A percentile compares a stretch with the other conserved stretches of the same genome.
These are phyloP conservation scores for Backusella westeae DNA, from an alignment of 192 early-diverging fungal genomes.

Conservation along the genomic window DNA sequence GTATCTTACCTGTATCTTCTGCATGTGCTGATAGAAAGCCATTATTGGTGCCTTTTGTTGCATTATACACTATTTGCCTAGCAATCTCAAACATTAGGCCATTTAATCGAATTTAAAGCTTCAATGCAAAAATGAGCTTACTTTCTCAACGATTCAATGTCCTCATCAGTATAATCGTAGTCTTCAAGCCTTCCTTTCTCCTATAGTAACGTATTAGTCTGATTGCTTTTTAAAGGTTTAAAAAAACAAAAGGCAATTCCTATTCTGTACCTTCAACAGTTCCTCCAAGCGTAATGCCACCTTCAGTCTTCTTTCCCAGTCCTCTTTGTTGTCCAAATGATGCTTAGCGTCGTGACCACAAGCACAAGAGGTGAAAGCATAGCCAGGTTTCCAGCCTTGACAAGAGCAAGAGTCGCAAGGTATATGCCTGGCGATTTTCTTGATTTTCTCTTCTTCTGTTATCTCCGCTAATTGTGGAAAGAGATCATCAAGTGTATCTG, in stretches of 20 bases:
- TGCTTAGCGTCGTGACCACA: conserved; percentile 46
- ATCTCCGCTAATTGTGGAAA: conserved; percentile 14
- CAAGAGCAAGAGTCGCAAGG: conserved; percentile 48
- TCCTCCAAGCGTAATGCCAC: conserved; percentile 51
- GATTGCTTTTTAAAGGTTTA: background rate
- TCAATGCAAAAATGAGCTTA: background rate
- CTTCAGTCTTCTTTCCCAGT: conserved; percentile 43
- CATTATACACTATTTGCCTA: conserved; percentile 15
- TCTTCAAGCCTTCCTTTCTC: conserved; percentile 21
- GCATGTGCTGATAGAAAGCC: background rate
- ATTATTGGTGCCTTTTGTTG: background rate
- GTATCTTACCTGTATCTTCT: background rate
- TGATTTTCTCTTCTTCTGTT: conserved; percentile 10
- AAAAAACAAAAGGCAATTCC: background rate
- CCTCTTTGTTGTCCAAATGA: conserved; percentile 47
- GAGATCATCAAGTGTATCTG: conserved; percentile 1
- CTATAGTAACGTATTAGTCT: background rate
- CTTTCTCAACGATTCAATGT: conserved; percentile 14
- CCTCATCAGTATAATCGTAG: conserved; percentile 12
- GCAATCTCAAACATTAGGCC: background rate
- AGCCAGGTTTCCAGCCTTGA: conserved; percentile 45
- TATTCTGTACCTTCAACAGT: conserved; percentile 39
- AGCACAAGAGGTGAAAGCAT: conserved; percentile 26
- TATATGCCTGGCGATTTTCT: conserved; percentile 37
- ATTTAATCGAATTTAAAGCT: background rate